These are phyloP conservation scores for Euphorbia corollata DNA, from an alignment of 441 rosid genomes.

Conservation along the genomic window DNA sequence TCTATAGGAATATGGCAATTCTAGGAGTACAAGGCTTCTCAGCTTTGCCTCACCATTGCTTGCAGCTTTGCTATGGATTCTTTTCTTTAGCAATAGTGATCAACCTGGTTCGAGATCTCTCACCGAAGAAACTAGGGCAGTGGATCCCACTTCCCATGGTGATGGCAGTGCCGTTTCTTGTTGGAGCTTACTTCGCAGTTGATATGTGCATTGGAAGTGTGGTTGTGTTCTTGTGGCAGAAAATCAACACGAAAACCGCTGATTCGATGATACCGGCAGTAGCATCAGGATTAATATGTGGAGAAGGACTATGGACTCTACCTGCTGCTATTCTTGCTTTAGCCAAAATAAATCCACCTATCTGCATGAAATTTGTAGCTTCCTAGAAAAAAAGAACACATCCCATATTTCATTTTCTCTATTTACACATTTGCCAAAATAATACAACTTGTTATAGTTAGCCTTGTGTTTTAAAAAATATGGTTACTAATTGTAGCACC, in stretches of 20 bases:
- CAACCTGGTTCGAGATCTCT: constrained; percentile 39
- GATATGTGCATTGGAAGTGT: constrained; percentile 60
- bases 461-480: too few species aligned
- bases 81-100: constrained; percentile 46
- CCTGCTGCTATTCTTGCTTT: constrained; percentile 60
- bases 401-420: too few species aligned
- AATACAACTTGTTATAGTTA: too few species aligned
- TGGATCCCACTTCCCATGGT: constrained; percentile 75
- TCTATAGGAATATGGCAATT: constrained; percentile 71
- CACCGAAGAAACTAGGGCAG: constrained; percentile 35
- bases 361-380: constrained; percentile 49
- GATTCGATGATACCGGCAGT: constrained; percentile 55
- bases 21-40: constrained; percentile 60
- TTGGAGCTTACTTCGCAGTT: constrained; percentile 59
- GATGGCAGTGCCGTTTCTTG: constrained; percentile 56
- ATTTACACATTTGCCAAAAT: too few species aligned
- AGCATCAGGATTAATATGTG: constrained; percentile 63
- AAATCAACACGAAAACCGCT: constrained; percentile 29
- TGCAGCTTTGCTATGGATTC: constrained; percentile 60
- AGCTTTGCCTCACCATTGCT: constrained; percentile 59
- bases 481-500: too few species aligned
- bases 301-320: constrained; percentile 71
- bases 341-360: constrained; percentile 52
- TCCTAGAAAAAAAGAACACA: constrained; percentile 13
- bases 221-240: constrained; percentile 43